Percentiles rank a stretch among this genome's conserved stretches.
Evolutionary conservation across 495 filamentous ascomycete species (phyloP).

Genomic region (Corynascus novoguineensis): DNA sequence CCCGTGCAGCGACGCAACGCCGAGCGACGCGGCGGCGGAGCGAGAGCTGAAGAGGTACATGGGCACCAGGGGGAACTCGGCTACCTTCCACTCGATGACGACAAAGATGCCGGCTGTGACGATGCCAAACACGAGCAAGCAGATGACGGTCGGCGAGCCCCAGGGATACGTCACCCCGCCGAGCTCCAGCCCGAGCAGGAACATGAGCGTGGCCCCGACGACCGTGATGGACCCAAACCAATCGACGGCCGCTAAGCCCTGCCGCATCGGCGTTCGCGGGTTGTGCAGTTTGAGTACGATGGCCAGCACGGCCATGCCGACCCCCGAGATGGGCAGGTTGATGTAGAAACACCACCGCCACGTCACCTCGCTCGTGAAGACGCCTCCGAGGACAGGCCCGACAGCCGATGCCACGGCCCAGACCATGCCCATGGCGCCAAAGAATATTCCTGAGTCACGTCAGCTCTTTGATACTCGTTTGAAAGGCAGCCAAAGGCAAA

Average conservation of each 20-base stretch:
- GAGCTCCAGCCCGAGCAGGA: constrained; percentile 73
- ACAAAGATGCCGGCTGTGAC: constrained; percentile 57
- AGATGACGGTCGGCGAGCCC: constrained; percentile 68
- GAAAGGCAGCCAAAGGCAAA: neutral
- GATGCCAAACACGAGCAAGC: constrained; percentile 70
- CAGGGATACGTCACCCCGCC: constrained; percentile 74
- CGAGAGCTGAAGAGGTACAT: constrained; percentile 57
- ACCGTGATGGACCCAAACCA: constrained; percentile 66
- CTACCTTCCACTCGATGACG: constrained; percentile 64
- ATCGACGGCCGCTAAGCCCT: constrained; percentile 71
- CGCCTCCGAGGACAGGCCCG: constrained; percentile 60
- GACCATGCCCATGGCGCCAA: constrained; percentile 44
- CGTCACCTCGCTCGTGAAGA: constrained; percentile 49
- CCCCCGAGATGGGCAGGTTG: constrained; percentile 70
- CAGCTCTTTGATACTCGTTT: neutral
- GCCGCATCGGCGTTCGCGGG: constrained; percentile 61
- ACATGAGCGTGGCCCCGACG: constrained; percentile 73
- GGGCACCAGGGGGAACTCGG: constrained; percentile 74
- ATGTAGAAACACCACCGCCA: constrained; percentile 73
- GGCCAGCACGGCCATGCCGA: constrained; percentile 59
- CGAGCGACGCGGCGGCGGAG: constrained; percentile 55
- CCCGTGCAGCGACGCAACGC: constrained; percentile 58
- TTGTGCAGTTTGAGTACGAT: constrained; percentile 73
- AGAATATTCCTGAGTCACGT: constrained; percentile 44
- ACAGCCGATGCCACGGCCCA: constrained; percentile 52